Base-by-base conservation (phyloP, 176 grass and related monocot species). In the Carex kokanica region DNA sequence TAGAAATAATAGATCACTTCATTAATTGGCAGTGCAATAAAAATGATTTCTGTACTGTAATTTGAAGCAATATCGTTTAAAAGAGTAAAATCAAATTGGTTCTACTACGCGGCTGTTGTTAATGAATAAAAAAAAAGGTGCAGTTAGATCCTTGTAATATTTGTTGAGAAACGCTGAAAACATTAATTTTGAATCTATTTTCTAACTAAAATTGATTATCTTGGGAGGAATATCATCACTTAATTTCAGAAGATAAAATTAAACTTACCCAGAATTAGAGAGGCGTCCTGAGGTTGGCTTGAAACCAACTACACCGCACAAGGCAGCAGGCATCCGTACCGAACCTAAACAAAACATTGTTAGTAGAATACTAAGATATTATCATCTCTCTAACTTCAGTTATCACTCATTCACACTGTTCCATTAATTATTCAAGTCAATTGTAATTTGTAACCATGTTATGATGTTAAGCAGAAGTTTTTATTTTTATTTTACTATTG, bases 271-370 rank as follows among this genome's bases (percentile, higher is more conserved):
- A 61, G 87, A 81, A 81, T 91, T 94, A 24, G 92, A 98, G 18
- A 98, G 59, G 15, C 95, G 66, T 2, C 92, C 90, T 0, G 86
- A 88, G 25, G 92, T 98, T 2, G 95, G 90, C 79, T 98, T 98
- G 84, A 98, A 88, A 68, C 95, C 95, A 79, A 98, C 86, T 24
- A 98, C 95, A 20, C 95, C 95, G 45, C 95, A 94, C 5, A 91
- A 78, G 29, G 95, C 85, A 0, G 92, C 95, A 6, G 95, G 95
- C 90, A 94, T 94, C 32, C 90, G 87, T 20, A 98, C 95, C 8
- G 92, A 98, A 38, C 92, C 94, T 94, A 79, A 20, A 84, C 9
- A 78, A 31, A 82, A 53, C 49, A 24, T 47, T 52, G 12, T 75
- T 27, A 54, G 51, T 53, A 55, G 20, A 11, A 23, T 14, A 74